Evolutionary conservation across 2,329 filamentous ascomycete species (phyloP), one percentile per base, ranked within the genome.

Genomic region (Pezicula carpinea): DNA sequence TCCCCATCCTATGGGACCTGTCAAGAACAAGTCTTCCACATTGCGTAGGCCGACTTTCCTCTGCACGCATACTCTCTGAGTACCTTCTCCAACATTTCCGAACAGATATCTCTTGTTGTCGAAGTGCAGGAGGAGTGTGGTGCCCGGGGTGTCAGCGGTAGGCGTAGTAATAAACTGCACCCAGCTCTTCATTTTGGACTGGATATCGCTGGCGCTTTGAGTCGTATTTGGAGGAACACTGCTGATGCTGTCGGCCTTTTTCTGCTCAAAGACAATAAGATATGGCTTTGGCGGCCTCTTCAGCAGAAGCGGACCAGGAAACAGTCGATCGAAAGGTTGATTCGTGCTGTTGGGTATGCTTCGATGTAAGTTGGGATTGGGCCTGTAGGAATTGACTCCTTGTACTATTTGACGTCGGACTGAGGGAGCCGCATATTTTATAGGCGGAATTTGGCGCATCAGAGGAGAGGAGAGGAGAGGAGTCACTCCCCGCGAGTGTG

Each of bases 71-170:
- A 83, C 81, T 48, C 93, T 79, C 70, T 97, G 93, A 0, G 86
- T 86, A 14, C 92, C 93, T 67, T 99, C 93, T 8, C 82, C 72
- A 14, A 92, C 66, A 59, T 86, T 84, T 17, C 93, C 93, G 60
- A 99, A 86, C 14, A 96, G 57, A 66, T 99, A 99, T 48, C 88
- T 79, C 58, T 85, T 84, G 59, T 82, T 79, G 58, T 92, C 87
- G 61, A 90, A 91, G 63, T 92, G 83, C 6, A 99, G 73, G 32
- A 89, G 64, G 26, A 97, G 66, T 42, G 80, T 79, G 2, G 89
- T 88, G 45, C 92, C 92, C 1, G 84, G 80, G 17, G 90, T 96
- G 68, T 99, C 93, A 49, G 85, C 85, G 55, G 92, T 93, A 13
- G 92, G 92, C 49, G 86, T 87, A 15, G 84, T 86, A 52, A 92